Percentiles rank a stretch among this genome's conserved stretches.
Evolutionary conservation across 345 rosid genomes (phyloP).

Genomic region (Eutrema heterophyllum): DNA sequence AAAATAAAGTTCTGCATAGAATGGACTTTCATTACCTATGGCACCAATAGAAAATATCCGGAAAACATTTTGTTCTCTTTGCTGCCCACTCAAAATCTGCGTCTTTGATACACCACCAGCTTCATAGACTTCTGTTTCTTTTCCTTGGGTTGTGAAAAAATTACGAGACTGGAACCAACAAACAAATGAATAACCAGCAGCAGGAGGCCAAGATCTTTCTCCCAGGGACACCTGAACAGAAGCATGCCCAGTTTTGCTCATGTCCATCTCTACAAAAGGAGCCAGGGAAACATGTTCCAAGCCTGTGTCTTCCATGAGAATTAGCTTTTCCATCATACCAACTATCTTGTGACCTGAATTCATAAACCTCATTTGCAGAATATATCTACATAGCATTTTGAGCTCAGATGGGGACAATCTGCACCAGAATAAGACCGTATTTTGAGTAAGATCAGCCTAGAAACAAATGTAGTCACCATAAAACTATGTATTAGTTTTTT

Average conservation of each 20-base stretch:
- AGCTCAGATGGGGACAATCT: constrained; percentile 92
- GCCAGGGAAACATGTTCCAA: constrained; percentile 75
- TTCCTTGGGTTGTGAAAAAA: constrained; percentile 52
- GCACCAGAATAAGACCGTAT: constrained; percentile 33
- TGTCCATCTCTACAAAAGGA: constrained; percentile 90
- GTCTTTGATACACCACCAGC: constrained; percentile 45
- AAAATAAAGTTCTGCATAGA: constrained; percentile 78
- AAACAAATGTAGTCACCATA: constrained; percentile 10
- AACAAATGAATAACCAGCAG: constrained; percentile 94
- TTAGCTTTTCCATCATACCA: constrained; percentile 80
- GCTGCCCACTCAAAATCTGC: constrained; percentile 41
- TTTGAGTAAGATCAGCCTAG: constrained; percentile 16
- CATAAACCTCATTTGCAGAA: constrained; percentile 65
- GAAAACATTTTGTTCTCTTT: constrained; percentile 49
- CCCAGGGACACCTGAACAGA: constrained; percentile 90
- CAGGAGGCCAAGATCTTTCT: constrained; percentile 99
- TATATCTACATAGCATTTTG: constrained; percentile 59
- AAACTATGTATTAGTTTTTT: not conserved
- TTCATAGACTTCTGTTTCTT: constrained; percentile 51
- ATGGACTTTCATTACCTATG: constrained; percentile 48
- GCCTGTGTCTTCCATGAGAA: constrained; percentile 67
- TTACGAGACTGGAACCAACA: constrained; percentile 93
- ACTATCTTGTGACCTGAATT: constrained; percentile 61
- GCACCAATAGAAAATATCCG: constrained; percentile 84
- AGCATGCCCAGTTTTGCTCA: constrained; percentile 91